These are phyloP conservation scores for Oemleria cerasiformis DNA, from an alignment of 306 rosid genomes.

Conservation along the genomic window DNA sequence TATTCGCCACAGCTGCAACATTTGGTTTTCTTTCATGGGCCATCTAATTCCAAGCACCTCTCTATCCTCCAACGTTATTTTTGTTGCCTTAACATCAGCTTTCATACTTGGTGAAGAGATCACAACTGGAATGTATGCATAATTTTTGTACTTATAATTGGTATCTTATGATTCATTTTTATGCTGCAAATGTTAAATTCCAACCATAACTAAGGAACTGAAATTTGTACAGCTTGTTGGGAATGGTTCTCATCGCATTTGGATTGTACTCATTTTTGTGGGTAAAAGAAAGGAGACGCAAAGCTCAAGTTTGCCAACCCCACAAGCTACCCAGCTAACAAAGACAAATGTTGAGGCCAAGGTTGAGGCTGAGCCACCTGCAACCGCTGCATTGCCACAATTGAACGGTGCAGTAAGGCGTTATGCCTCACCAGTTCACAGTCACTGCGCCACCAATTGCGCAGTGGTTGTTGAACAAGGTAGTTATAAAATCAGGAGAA, in stretches of 20 bases:
- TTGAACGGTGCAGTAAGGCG: conserved; percentile 28
- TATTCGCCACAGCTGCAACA: conserved; percentile 49
- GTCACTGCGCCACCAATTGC: neutral
- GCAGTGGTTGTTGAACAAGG: conserved; percentile 2
- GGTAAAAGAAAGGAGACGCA: conserved; percentile 39
- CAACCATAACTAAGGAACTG: neutral
- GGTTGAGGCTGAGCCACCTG: no score
- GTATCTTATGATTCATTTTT: neutral
- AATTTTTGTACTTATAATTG: neutral
- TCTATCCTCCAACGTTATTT: conserved; percentile 70
- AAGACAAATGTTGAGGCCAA: conserved; percentile 4
- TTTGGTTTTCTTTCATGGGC: conserved; percentile 56
- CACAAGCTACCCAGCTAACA: conserved; percentile 11
- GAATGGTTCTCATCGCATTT: conserved; percentile 43
- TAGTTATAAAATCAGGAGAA: neutral
- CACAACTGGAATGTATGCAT: conserved; percentile 48
- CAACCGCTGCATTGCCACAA: conserved; percentile 3
- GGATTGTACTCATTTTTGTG: conserved; percentile 63
- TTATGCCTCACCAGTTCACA: conserved; percentile 23
- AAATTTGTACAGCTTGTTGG: conserved; percentile 45
- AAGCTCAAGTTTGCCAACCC: neutral
- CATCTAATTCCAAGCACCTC: conserved; percentile 50
- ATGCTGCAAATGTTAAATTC: neutral
- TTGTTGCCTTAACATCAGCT: conserved; percentile 57
- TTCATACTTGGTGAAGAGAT: conserved; percentile 47